Conservation (phyloP, 73 alveolate genomes). For the Paramecium octaurelia region DNA sequence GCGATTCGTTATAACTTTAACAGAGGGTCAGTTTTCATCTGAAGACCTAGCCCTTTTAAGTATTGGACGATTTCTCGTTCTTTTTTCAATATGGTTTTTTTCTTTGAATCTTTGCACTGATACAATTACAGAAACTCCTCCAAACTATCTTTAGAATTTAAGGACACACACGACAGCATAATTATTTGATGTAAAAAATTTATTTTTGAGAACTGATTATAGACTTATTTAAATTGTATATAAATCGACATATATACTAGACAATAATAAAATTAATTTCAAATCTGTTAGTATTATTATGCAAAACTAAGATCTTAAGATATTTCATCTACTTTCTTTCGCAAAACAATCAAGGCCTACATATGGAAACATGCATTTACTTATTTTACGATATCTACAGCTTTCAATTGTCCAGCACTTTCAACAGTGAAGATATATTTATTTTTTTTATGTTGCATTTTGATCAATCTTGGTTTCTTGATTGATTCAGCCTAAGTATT, state of each 20-base stretch:
- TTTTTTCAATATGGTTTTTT: background rate
- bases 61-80: background rate
- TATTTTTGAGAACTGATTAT: background rate
- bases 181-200: background rate
- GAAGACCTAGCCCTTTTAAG: background rate
- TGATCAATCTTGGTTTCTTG: slow-evolving; percentile 77
- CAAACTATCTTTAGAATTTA: background rate
- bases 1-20: background rate
- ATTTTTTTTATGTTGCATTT: slow-evolving; percentile 83
- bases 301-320: background rate
- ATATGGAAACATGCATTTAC: slow-evolving; percentile 55
- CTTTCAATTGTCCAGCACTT: slow-evolving; percentile 87
- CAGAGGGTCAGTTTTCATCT: slow-evolving; percentile 4
- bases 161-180: background rate
- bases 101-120: background rate
- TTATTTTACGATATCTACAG: slow-evolving; percentile 81
- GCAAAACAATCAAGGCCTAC: background rate
- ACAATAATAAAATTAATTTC: background rate
- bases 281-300: background rate
- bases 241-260: background rate
- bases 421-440: slow-evolving; percentile 87
- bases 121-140: background rate
- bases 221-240: background rate
- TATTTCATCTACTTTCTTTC: background rate
- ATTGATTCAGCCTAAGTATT: slow-evolving; percentile 56